Evolutionary conservation across 2,329 filamentous ascomycete species (phyloP).

Genomic region (Fusarium xylarioides): DNA sequence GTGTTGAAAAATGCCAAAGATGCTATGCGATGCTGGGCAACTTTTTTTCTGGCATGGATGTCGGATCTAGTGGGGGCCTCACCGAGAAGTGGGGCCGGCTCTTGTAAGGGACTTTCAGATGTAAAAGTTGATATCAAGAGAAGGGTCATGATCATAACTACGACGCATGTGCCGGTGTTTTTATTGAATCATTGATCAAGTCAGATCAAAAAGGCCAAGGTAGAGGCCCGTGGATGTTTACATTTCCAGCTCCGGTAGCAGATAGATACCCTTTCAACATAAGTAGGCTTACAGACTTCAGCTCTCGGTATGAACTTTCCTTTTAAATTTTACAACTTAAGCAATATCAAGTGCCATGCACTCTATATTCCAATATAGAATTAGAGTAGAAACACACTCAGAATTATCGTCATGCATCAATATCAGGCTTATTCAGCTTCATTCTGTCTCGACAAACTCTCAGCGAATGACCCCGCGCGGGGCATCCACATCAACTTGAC

Average conservation of each 20-base stretch:
- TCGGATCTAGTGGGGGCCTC: slow-evolving; percentile 34
- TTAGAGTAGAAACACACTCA: too few species aligned
- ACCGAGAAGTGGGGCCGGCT: slow-evolving; percentile 28
- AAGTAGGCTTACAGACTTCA: not conserved
- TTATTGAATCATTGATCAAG: not conserved
- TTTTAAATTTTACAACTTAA: too few species aligned
- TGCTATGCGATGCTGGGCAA: slow-evolving; percentile 21
- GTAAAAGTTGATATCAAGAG: not conserved
- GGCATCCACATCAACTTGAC: slow-evolving; percentile 35
- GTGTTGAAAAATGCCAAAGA: slow-evolving; percentile 30
- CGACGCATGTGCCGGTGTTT: not conserved
- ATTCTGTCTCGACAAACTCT: not conserved
- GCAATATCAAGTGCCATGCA: too few species aligned
- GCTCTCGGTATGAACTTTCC: not conserved
- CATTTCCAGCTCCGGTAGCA: not conserved
- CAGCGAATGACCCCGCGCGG: slow-evolving; percentile 43
- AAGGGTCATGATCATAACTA: not conserved
- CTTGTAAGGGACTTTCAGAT: slow-evolving; percentile 9
- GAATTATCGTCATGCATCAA: too few species aligned
- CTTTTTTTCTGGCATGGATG: slow-evolving; percentile 42
- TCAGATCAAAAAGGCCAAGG: too few species aligned
- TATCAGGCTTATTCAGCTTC: slow-evolving; percentile 24
- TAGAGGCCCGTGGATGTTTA: too few species aligned
- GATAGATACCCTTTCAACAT: fast-evolving
- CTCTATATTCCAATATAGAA: too few species aligned